Percentiles rank a stretch among this genome's conserved stretches.
These are phyloP conservation scores for Chlorella sp. DNA, from an alignment of 139 green algal species.

Conservation along the genomic window DNA sequence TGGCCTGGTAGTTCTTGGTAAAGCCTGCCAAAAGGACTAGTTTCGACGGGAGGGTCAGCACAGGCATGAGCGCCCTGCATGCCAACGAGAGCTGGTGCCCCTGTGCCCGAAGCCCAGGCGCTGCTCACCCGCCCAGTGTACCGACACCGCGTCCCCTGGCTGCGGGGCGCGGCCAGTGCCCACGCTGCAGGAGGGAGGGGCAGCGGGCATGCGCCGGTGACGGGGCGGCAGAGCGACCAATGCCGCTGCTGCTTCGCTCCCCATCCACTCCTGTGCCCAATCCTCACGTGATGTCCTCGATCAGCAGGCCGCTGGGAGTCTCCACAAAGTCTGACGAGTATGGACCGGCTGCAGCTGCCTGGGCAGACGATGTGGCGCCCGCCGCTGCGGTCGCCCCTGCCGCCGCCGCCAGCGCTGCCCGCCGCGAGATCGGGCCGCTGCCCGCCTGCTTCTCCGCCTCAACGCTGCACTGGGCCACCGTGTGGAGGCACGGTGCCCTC, in stretches of 20 bases:
- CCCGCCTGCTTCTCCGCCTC: too few relatives aligned
- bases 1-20: conserved; percentile 61
- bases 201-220: conserved; percentile 23
- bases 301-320: conserved; percentile 12
- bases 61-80: not conserved
- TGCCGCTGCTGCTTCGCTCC: not conserved
- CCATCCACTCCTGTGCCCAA: not conserved
- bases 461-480: too few relatives aligned
- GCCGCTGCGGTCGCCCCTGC: too few relatives aligned
- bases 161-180: conserved; percentile 21
- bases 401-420: too few relatives aligned
- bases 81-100: not conserved
- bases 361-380: too few relatives aligned
- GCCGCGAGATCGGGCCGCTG: too few relatives aligned
- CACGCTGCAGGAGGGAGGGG: conserved; percentile 41
- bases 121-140: conserved; percentile 59
- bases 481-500: too few relatives aligned
- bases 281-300: conserved; percentile 11
- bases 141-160: conserved; percentile 36
- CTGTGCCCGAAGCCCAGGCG: not conserved
- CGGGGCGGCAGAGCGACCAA: conserved; percentile 7
- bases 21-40: conserved; percentile 36
- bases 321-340: conserved; percentile 19
- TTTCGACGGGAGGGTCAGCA: not conserved
- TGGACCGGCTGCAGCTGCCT: too few relatives aligned